Base-by-base conservation (phyloP, 75 land plant genomes). In the Pinus taeda region DNA sequence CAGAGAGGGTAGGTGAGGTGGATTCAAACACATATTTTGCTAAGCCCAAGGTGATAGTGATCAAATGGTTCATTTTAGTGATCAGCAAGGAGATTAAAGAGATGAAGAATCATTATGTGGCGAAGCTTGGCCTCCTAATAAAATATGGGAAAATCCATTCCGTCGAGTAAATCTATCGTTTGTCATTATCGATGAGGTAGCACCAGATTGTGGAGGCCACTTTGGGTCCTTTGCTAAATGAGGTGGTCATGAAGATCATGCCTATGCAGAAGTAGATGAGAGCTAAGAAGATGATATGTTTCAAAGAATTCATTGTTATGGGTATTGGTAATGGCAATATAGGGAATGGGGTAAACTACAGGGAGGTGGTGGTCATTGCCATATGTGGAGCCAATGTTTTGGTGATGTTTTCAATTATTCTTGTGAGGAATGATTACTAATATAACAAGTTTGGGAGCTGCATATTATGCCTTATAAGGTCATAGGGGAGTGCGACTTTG, bases 201-300 rank as follows among this genome's bases (percentile, higher is more conserved):
- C 89, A 90, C 73, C 97, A 94, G 81, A 94, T 94, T 75, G 84
- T 94, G 29, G 97, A 94, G 60, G 71, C 67, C 36, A 81, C 87
- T 59, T 75, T 89, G 56, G 90, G 90, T 3, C 77, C 88, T 22
- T 57, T 71, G 36, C 86, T 94, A 66, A 94, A 94, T 82, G 97
- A 94, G 74, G 97, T 91, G 89, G 97, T 94, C 60, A 94, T 94
- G 95, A 94, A 94, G 83, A 93, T 93, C 82, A 93, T 89, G 90
- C 96, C 96, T 6, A 94, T 93, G 62, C 96, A 93, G 89, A 93
- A 93, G 83, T 93, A 93, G 93, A 93, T 93, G 0, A 91, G 96
- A 2, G 96, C 96, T 49, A 94, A 94, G 33, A 94, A 93, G 90
- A 60, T 94, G 0, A 93, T 94, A 6, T 75, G 96, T 24, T 93